phyloP scores from a whole-genome alignment of 345 rosid species.

The Populus davidiana region DNA sequence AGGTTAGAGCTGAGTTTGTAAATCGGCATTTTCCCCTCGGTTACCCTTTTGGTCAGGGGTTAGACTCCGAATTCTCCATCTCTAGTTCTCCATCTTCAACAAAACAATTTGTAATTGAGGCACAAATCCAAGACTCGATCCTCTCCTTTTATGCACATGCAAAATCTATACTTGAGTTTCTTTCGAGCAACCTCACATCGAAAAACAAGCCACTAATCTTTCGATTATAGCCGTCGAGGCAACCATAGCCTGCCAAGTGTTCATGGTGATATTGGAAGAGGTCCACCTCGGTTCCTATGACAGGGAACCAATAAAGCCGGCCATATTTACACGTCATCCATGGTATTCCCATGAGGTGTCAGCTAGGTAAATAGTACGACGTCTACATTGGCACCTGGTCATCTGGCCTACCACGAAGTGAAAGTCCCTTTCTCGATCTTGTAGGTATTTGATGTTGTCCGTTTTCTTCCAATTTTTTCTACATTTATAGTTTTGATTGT shows the following conservation, averaged over 20 bases:
- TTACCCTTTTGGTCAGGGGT: background rate
- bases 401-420: background rate
- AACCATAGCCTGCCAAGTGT: conserved; percentile 14
- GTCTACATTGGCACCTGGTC: background rate
- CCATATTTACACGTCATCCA: conserved; percentile 2
- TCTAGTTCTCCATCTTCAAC: background rate
- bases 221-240: conserved; percentile 11
- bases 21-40: background rate
- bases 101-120: background rate
- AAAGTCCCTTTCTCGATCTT: background rate
- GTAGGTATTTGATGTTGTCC: background rate
- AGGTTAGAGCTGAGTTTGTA: no score
- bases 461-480: background rate
- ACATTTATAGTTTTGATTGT: background rate
- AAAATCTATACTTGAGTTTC: background rate
- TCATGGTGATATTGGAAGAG: background rate
- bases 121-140: background rate
- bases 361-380: background rate
- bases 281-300: conserved; percentile 15
- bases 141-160: no score
- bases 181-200: conserved; percentile 1
- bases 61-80: background rate
- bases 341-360: conserved; percentile 1
- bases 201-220: background rate
- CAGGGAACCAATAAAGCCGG: conserved; percentile 10